Evolutionary conservation across 148 eudicot species (phyloP).

Genomic region (Dianthus caryophyllus): DNA sequence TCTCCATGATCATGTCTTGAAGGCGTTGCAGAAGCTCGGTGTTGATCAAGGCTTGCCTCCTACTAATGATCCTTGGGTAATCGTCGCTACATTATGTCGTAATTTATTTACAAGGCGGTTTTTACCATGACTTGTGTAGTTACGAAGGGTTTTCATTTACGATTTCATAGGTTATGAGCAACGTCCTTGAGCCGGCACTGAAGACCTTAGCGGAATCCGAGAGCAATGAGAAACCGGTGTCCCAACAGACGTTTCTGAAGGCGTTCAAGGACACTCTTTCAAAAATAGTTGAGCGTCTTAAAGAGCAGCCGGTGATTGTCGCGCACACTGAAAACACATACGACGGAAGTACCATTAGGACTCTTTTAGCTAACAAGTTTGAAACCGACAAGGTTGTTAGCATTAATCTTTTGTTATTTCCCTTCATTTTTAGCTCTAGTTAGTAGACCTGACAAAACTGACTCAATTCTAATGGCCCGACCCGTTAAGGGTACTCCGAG

Average conservation of each 20-base stretch:
- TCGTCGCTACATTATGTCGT: neutral
- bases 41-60: conserved; percentile 94
- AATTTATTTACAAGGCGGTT: too few relatives aligned
- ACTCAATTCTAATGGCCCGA: too few relatives aligned
- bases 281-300: conserved; percentile 53
- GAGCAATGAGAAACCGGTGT: conserved; percentile 28
- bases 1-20: conserved; percentile 41
- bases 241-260: conserved; percentile 57
- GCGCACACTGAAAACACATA: conserved; percentile 86
- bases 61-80: conserved; percentile 81
- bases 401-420: neutral
- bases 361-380: conserved; percentile 65
- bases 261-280: conserved; percentile 55
- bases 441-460: too few relatives aligned
- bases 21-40: conserved; percentile 64
- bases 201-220: conserved; percentile 25
- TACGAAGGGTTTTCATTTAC: neutral
- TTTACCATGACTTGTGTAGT: neutral
- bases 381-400: conserved; percentile 74
- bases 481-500: too few relatives aligned
- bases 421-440: too few relatives aligned
- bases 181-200: conserved; percentile 60
- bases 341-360: conserved; percentile 71
- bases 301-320: conserved; percentile 85
- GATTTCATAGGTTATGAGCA: conserved; percentile 53